Evolutionary conservation across 2,329 filamentous ascomycete genomes (phyloP).

Genomic region (Alternaria longipes): DNA sequence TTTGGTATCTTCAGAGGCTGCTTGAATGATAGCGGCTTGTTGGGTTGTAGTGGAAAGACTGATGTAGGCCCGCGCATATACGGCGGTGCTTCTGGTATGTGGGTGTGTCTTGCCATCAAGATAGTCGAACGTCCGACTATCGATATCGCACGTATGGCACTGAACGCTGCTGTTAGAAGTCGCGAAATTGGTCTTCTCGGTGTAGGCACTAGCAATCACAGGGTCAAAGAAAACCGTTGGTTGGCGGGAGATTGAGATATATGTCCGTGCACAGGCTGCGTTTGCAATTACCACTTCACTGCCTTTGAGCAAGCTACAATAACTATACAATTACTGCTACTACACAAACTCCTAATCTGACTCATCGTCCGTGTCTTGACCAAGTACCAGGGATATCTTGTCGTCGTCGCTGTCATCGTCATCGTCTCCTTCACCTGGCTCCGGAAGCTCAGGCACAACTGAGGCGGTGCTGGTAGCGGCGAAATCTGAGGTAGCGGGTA

Average conservation of each 20-base stretch:
- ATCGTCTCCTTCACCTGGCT: constrained; percentile 22
- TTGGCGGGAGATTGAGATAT: neutral
- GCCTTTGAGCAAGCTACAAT: neutral
- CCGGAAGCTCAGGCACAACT: constrained; percentile 25
- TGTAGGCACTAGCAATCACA: neutral
- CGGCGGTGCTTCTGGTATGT: neutral
- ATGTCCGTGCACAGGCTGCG: constrained; percentile 13
- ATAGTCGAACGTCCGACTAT: neutral
- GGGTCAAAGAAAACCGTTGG: neutral
- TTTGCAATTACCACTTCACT: constrained; percentile 18
- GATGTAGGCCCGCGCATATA: neutral
- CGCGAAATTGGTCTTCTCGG: neutral
- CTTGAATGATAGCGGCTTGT: neutral
- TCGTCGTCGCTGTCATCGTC: constrained; percentile 40
- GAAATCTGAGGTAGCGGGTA: constrained; percentile 27
- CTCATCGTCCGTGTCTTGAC: constrained; percentile 49
- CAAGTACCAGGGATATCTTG: constrained; percentile 43
- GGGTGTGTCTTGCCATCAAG: neutral
- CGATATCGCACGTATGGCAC: neutral
- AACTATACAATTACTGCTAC: neutral
- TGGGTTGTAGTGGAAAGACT: neutral
- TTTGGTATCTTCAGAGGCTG: neutral
- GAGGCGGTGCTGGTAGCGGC: constrained; percentile 28
- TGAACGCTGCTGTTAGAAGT: neutral
- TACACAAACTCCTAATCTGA: constrained; percentile 29